Conservation (phyloP, 306 rosid genomes). For the Cicer yamashitae region DNA sequence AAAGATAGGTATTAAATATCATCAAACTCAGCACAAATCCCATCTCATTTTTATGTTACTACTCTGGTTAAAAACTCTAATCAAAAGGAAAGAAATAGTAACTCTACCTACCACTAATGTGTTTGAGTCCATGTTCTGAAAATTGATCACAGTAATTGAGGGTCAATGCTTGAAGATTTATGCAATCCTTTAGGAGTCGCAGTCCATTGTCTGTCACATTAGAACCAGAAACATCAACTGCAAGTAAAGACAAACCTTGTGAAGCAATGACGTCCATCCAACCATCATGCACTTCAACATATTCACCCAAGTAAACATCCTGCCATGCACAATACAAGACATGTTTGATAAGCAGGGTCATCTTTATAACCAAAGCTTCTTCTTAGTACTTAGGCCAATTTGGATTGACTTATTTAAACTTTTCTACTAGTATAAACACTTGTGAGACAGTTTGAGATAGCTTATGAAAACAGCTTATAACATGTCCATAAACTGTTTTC, state of each 20-base stretch:
- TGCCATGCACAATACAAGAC: slow-evolving; percentile 46
- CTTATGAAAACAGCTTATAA: no score
- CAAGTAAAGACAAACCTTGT: slow-evolving; percentile 65
- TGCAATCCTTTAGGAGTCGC: slow-evolving; percentile 59
- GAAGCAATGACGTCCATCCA: slow-evolving; percentile 76
- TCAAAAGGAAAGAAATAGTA: slow-evolving; percentile 24
- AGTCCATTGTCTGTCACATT: slow-evolving; percentile 65
- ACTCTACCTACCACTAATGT: slow-evolving; percentile 66
- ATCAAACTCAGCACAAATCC: slow-evolving; percentile 27
- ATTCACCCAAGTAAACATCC: slow-evolving; percentile 71
- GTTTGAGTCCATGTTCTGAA: slow-evolving; percentile 66
- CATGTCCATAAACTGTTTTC: no score
- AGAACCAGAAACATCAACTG: slow-evolving; percentile 71
- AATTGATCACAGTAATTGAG: slow-evolving; percentile 65
- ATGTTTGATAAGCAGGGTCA: slow-evolving; percentile 7
- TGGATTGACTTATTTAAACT: no score
- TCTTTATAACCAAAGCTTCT: not conserved
- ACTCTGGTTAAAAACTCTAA: slow-evolving; percentile 19
- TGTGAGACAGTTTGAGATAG: no score
- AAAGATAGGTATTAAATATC: slow-evolving; percentile 5
- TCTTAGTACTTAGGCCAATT: not conserved
- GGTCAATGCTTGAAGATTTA: slow-evolving; percentile 59
- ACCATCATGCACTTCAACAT: slow-evolving; percentile 63
- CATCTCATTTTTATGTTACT: not conserved
- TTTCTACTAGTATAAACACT: no score